Percentiles rank a stretch among this genome's conserved stretches.
Conservation (phyloP, 2,329 filamentous ascomycete species). For the Torrubiella hemipterigena region DNA sequence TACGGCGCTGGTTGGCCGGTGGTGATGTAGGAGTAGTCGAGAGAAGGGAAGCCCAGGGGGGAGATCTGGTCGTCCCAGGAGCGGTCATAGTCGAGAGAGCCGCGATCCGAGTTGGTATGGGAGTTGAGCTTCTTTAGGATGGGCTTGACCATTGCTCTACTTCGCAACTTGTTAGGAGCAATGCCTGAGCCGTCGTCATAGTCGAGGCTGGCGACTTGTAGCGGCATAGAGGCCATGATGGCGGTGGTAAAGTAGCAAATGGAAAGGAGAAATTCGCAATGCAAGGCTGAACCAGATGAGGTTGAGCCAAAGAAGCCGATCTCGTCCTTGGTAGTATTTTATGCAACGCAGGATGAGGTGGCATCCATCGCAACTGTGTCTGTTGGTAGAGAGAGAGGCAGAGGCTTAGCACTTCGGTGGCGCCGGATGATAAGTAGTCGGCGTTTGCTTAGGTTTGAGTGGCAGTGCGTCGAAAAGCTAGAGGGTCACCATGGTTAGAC, state of each 20-base stretch:
- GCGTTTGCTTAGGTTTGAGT: no score
- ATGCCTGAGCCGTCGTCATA: no score
- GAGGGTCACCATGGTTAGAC: no score
- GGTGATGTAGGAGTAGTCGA: slow-evolving; percentile 14
- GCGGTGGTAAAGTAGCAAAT: not conserved
- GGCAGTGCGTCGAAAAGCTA: no score
- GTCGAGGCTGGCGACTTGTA: not conserved
- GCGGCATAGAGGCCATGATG: slow-evolving; percentile 5
- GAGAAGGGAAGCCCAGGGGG: slow-evolving; percentile 15
- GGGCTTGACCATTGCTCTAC: slow-evolving; percentile 42
- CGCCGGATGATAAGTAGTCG: no score
- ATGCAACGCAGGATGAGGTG: no score
- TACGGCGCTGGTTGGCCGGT: slow-evolving; percentile 1
- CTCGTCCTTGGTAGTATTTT: no score
- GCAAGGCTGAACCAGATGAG: no score
- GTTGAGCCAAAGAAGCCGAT: no score
- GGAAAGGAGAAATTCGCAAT: not conserved
- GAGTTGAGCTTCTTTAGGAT: slow-evolving; percentile 46
- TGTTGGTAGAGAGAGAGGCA: no score
- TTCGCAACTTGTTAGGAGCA: slow-evolving; percentile 30
- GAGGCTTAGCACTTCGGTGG: no score
- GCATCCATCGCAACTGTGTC: no score
- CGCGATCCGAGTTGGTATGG: slow-evolving; percentile 42
- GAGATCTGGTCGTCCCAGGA: slow-evolving; percentile 41
- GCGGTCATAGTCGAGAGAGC: slow-evolving; percentile 49